Conservation (phyloP, 169 alveolate species). For the Eimeria maxima region DNA sequence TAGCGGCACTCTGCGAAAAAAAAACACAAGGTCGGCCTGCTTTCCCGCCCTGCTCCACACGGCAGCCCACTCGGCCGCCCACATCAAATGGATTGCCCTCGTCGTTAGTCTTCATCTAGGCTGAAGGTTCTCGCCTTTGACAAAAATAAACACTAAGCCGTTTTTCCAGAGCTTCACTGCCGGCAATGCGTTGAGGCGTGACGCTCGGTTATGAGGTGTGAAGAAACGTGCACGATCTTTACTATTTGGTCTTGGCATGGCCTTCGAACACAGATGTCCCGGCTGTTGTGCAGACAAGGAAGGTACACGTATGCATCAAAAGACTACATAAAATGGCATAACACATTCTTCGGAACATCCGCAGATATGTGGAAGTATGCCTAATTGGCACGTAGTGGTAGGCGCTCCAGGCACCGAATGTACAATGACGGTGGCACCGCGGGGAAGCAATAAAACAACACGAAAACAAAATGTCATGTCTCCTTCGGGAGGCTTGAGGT, state of each 20-base stretch:
- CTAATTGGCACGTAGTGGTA: not conserved
- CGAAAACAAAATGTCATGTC: not conserved
- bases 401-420: not conserved
- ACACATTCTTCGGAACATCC: not conserved
- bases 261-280: not conserved
- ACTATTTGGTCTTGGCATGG: not conserved
- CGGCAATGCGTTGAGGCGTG: not conserved
- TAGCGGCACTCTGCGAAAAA: not conserved
- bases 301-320: not conserved
- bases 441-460: not conserved
- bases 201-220: not conserved
- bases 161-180: not conserved
- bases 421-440: not conserved
- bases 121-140: not conserved
- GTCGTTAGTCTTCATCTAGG: not conserved
- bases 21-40: not conserved
- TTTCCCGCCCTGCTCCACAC: not conserved
- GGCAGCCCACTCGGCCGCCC: not conserved
- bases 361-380: not conserved
- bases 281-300: not conserved
- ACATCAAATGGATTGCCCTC: not conserved
- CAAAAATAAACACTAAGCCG: slow-evolving; percentile 1
- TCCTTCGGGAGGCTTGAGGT: not conserved
- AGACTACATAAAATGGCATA: not conserved
- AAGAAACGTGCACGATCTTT: not conserved